A percentile compares a stretch with the other conserved stretches of the same genome.
These are phyloP conservation scores for Penicillium sp. DNA, from an alignment of 2,329 filamentous ascomycete species.

Conservation along the genomic window DNA sequence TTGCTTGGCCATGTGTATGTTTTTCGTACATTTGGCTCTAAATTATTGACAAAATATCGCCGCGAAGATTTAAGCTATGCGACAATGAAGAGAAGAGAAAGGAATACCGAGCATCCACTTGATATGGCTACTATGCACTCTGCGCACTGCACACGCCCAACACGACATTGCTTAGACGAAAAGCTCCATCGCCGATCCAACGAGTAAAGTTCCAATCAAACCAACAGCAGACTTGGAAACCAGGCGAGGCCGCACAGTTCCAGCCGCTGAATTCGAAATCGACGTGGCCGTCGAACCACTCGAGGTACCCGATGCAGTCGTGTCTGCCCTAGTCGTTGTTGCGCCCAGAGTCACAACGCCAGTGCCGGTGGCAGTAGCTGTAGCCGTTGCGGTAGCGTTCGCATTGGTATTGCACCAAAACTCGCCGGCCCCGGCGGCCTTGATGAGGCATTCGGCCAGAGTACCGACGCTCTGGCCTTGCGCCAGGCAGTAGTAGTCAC, in stretches of 20 bases:
- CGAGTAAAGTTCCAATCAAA: slow-evolving; percentile 13
- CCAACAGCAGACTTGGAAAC: slow-evolving; percentile 19
- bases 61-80: not conserved
- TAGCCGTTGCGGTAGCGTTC: slow-evolving; percentile 25
- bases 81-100: not conserved
- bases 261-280: slow-evolving; percentile 15
- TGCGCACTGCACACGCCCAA: no score
- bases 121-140: no score
- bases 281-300: slow-evolving; percentile 18
- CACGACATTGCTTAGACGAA: slow-evolving; percentile 16
- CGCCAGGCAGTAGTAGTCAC: slow-evolving; percentile 31
- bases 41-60: slow-evolving; percentile 1
- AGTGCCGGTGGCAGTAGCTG: slow-evolving; percentile 21
- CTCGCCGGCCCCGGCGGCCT: slow-evolving; percentile 23
- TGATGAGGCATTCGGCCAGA: slow-evolving; percentile 27
- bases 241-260: not conserved
- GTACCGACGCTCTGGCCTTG: slow-evolving; percentile 23
- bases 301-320: slow-evolving; percentile 14
- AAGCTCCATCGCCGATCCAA: slow-evolving; percentile 16
- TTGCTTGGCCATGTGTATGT: not conserved
- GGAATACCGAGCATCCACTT: not conserved
- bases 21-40: not conserved
- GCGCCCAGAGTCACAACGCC: slow-evolving; percentile 19
- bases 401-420: slow-evolving; percentile 31
- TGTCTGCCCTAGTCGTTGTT: slow-evolving; percentile 4